phyloP scores from a whole-genome alignment of 257 asterid species.

The Solanum etuberosum region DNA sequence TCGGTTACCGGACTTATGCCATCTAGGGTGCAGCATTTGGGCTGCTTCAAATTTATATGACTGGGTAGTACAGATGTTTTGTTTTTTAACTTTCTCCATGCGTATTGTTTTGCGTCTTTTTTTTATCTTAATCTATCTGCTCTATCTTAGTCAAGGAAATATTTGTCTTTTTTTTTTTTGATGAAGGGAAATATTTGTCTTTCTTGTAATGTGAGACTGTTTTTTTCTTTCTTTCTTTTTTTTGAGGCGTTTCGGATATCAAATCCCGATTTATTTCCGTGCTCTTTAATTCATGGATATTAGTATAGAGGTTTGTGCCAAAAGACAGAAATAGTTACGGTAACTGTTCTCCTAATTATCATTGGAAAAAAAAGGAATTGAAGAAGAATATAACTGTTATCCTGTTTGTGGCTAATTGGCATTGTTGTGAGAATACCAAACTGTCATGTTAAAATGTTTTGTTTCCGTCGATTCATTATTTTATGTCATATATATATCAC shows the following conservation, averaged over 20 bases:
- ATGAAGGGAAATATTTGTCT: not conserved
- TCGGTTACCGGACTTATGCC: not conserved
- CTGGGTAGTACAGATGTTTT: not conserved
- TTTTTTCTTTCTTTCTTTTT: not conserved
- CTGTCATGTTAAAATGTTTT: not conserved
- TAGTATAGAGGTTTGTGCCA: not conserved
- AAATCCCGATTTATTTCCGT: not conserved
- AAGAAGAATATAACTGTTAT: not conserved
- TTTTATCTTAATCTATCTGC: not conserved
- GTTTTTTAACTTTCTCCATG: not conserved
- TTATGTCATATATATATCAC: not conserved
- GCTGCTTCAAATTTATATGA: not conserved
- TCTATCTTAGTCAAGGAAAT: not conserved
- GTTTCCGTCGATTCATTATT: not conserved
- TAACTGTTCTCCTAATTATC: not conserved
- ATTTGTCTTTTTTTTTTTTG: not conserved
- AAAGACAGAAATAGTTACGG: not conserved
- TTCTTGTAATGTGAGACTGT: not conserved
- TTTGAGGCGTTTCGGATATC: not conserved
- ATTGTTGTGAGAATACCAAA: not conserved
- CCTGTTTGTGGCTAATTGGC: not conserved
- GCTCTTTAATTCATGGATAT: not conserved
- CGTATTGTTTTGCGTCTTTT: not conserved
- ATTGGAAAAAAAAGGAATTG: not conserved
- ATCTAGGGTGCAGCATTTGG: not conserved